Base-by-base conservation (phyloP, 768 basidiomycete genomes). In the Megacollybia marginata region DNA sequence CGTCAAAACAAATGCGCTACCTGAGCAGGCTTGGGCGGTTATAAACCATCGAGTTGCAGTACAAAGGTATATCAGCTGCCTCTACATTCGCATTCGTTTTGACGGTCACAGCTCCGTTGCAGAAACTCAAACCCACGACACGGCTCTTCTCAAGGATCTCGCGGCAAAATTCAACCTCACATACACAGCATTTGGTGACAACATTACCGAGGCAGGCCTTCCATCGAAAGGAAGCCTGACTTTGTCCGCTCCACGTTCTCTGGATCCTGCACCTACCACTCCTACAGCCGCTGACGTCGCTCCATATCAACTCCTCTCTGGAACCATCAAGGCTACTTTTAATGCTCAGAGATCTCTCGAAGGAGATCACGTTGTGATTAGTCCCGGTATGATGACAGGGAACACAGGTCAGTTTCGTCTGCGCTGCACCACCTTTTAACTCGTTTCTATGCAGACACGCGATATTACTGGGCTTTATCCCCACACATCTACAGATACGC, bases 1-100 rank as follows among this genome's bases (percentile, higher is more conserved):
- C 11, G 65, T 75, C 36, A 80, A 80, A 57, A 60, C 69, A 5
- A 83, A 83, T 51, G 80, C 79, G 18, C 69, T 84, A 15, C 82
- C 82, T 3, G 82, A 83, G 59, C 63, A 63, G 28, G 75, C 68
- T 1, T 68, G 58, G 47, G 76, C 73, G 1, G 57, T 78, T 20
- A 62, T 80, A 16, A 79, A 81, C 51, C 76, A 78, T 51, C 74
- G 78, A 2, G 68, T 81, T 32, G 65, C 70, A 8, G 61, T 64
- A 1, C 65, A 67, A 46, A 77, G 72, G 72, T 64, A 20, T 47
- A 4, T 40, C 23, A 28, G 23, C 23, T 6, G 23, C 12, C 11
- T 34, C 11, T 15, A 34, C 19, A 34, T 38, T 47, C 9, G 19
- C n/a, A 32, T 9, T n/a, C 11, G n/a, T 28, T 15, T 15, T 43